A percentile compares a stretch with the other conserved stretches of the same genome.
These are phyloP conservation scores for Exserohilum rostratum DNA, from an alignment of 2,329 filamentous ascomycete genomes.

Conservation along the genomic window DNA sequence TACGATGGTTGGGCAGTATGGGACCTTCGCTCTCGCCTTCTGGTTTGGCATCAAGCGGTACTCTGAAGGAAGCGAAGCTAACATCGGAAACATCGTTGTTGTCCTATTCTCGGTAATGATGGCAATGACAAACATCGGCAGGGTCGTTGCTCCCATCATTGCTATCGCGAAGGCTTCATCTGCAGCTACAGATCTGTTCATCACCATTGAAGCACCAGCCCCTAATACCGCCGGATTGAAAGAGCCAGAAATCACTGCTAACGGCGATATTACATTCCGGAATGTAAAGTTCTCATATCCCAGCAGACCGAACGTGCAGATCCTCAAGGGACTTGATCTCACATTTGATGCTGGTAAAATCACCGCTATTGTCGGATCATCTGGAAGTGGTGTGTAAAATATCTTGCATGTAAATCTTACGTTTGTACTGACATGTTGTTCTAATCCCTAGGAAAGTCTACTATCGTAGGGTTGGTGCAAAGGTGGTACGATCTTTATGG, in stretches of 20 bases:
- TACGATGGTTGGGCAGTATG: constrained; percentile 45
- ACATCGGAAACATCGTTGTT: constrained; percentile 43
- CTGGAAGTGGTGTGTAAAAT: constrained; percentile 34
- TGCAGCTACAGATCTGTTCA: constrained; percentile 45
- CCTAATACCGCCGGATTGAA: constrained; percentile 38
- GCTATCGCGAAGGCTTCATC: constrained; percentile 44
- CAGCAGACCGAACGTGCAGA: constrained; percentile 64
- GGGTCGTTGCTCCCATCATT: constrained; percentile 40
- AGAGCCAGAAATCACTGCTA: constrained; percentile 42
- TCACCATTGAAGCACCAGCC: constrained; percentile 42
- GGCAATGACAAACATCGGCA: constrained; percentile 42
- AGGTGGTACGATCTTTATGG: constrained; percentile 69
- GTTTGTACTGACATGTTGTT: not conserved
- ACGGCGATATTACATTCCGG: constrained; percentile 43
- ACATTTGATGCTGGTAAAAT: constrained; percentile 68
- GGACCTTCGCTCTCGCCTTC: constrained; percentile 46
- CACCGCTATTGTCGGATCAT: constrained; percentile 76
- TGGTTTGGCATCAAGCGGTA: constrained; percentile 49
- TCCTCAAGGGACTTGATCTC: constrained; percentile 66
- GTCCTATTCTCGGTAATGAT: constrained; percentile 50
- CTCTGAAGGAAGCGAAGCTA: constrained; percentile 33
- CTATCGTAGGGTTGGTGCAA: constrained; percentile 72
- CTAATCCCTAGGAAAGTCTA: constrained; percentile 68
- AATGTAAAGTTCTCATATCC: constrained; percentile 49
- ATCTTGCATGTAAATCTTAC: not conserved